These are phyloP conservation scores for Harringtonia lauricola DNA, from an alignment of 2,329 filamentous ascomycete genomes.

Conservation along the genomic window DNA sequence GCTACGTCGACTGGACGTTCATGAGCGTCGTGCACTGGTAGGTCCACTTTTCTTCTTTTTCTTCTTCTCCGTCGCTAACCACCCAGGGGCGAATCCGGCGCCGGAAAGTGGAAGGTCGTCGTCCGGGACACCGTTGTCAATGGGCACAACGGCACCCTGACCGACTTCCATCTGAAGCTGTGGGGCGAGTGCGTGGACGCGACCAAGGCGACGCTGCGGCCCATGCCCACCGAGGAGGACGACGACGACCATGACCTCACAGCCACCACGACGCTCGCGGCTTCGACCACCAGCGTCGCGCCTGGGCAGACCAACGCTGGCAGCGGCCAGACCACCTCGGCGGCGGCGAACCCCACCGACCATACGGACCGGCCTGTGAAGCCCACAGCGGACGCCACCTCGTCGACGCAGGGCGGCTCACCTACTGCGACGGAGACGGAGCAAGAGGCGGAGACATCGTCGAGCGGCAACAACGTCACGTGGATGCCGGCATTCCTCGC, in stretches of 20 bases:
- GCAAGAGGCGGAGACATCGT: conserved; percentile 15
- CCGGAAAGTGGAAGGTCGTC: conserved; percentile 84
- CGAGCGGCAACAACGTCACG: conserved; percentile 37
- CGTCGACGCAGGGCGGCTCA: neutral
- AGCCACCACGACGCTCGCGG: conserved; percentile 47
- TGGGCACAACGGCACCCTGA: conserved; percentile 62
- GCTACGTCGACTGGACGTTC: conserved; percentile 95
- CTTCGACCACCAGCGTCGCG: conserved; percentile 52
- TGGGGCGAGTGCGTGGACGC: conserved; percentile 85
- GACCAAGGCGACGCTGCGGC: conserved; percentile 59
- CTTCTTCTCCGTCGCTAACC: conserved; percentile 18
- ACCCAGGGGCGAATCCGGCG: conserved; percentile 69
- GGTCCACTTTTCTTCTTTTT: conserved; percentile 20
- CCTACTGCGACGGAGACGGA: conserved; percentile 19
- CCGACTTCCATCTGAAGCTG: conserved; percentile 87
- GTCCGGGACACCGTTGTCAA: conserved; percentile 79
- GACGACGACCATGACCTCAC: conserved; percentile 69
- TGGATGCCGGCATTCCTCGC: conserved; percentile 81
- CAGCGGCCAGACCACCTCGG: neutral
- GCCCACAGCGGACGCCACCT: conserved; percentile 18
- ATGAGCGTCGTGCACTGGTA: conserved; percentile 97
- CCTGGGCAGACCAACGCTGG: conserved; percentile 30
- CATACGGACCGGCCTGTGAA: conserved; percentile 52
- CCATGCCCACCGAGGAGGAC: conserved; percentile 73
- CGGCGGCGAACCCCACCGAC: conserved; percentile 38